phyloP scores from a whole-genome alignment of 768 basidiomycete species.

The Phanerodontia chrysosporium region DNA sequence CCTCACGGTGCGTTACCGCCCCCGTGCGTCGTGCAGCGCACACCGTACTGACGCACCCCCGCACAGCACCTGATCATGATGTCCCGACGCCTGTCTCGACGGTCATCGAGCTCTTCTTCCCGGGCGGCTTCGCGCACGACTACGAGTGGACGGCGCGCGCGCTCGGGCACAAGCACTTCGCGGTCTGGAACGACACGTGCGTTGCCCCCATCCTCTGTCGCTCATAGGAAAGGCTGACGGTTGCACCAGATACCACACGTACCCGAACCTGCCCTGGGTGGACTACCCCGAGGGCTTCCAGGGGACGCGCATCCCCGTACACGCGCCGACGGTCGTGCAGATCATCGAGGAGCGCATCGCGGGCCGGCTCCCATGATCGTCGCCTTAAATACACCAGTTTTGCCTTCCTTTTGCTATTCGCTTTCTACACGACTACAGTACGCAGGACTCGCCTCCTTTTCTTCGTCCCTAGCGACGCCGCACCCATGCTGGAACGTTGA shows the following conservation, averaged over 20 bases:
- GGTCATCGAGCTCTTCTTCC: slow-evolving; percentile 83
- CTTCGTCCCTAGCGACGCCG: too few species aligned
- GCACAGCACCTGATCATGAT: slow-evolving; percentile 70
- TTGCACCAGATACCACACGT: slow-evolving; percentile 33
- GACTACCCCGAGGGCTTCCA: slow-evolving; percentile 87
- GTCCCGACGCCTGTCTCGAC: slow-evolving; percentile 72
- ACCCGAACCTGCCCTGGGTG: slow-evolving; percentile 48
- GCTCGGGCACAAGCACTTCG: slow-evolving; percentile 71
- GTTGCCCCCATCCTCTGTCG: slow-evolving; percentile 18
- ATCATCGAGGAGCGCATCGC: slow-evolving; percentile 69
- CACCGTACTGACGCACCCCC: neutral
- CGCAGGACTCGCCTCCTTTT: too few species aligned
- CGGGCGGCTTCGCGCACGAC: slow-evolving; percentile 76
- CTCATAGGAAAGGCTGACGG: neutral
- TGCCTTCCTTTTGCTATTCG: too few species aligned
- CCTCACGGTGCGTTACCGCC: slow-evolving; percentile 40
- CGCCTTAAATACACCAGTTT: too few species aligned
- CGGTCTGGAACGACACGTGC: slow-evolving; percentile 78
- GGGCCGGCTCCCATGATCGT: slow-evolving; percentile 20
- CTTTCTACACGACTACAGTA: too few species aligned
- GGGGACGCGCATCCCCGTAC: slow-evolving; percentile 67
- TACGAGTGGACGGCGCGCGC: slow-evolving; percentile 77
- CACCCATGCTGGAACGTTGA: too few species aligned
- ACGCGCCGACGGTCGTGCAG: slow-evolving; percentile 59
- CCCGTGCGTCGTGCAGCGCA: neutral